phyloP scores from a whole-genome alignment of 148 eudicot species.

The Dysphania ambrosioides region DNA sequence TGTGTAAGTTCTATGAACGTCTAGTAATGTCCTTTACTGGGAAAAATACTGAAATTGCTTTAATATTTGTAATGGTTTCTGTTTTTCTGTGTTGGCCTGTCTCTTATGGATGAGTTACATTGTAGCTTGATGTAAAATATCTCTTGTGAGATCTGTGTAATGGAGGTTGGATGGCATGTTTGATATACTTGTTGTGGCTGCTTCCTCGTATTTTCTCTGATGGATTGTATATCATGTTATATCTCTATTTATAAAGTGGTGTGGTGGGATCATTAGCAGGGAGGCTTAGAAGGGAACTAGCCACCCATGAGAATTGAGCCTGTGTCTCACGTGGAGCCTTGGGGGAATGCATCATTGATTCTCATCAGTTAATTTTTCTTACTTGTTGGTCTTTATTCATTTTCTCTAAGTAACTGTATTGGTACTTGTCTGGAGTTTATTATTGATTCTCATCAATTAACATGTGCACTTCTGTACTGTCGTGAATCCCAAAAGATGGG shows the following conservation, averaged over 20 bases:
- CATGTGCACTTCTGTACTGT: neutral
- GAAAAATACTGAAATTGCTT: neutral
- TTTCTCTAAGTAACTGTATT: neutral
- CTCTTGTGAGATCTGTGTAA: neutral
- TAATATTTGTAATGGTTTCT: neutral
- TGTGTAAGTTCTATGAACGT: neutral
- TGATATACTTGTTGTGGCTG: neutral
- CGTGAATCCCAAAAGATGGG: no score
- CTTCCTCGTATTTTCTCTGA: neutral
- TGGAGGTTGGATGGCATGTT: neutral
- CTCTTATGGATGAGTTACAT: neutral
- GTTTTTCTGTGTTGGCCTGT: neutral
- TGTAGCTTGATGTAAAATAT: neutral
- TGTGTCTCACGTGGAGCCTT: neutral
- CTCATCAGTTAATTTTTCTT: no score
- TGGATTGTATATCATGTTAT: neutral
- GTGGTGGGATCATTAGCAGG: neutral
- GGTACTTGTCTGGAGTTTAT: neutral
- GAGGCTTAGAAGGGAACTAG: neutral
- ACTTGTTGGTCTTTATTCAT: neutral
- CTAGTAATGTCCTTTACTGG: neutral
- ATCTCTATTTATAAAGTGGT: neutral
- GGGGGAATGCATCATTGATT: neutral
- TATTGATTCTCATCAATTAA: neutral
- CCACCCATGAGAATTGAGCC: neutral